Percentiles rank a stretch among this genome's conserved stretches.
Conservation (phyloP, 106 monocot species). For the Dendrobium chrysotoxum region DNA sequence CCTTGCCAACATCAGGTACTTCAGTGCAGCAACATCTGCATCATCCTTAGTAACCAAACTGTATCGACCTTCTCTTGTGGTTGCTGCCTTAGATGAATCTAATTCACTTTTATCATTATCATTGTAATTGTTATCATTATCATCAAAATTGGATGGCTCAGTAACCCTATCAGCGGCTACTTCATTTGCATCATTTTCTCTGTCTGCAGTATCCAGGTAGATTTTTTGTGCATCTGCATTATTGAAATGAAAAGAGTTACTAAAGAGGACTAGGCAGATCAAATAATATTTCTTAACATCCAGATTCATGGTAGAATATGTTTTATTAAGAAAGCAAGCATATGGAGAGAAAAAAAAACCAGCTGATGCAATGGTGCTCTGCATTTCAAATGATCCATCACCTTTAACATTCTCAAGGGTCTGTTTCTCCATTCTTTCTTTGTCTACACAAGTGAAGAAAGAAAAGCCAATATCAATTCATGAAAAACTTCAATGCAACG, state of each 20-base stretch:
- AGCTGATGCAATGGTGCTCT: background rate
- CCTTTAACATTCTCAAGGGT: background rate
- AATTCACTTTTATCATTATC: conserved; percentile 9
- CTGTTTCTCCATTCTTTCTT: background rate
- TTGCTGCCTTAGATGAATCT: background rate
- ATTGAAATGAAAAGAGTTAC: background rate
- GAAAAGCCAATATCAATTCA: background rate
- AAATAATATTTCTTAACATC: background rate
- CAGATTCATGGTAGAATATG: background rate
- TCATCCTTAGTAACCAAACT: conserved; percentile 6
- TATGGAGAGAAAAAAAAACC: background rate
- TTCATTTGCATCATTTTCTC: background rate
- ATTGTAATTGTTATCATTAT: conserved; percentile 8
- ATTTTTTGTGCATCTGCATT: conserved; percentile 1
- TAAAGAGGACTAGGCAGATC: background rate
- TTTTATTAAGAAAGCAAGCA: background rate
- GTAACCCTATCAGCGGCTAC: background rate
- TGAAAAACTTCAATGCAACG: background rate
- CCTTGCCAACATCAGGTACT: conserved; percentile 4
- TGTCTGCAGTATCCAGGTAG: background rate
- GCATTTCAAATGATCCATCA: background rate
- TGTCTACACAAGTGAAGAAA: background rate
- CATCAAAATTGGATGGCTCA: conserved; percentile 10
- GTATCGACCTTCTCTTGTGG: conserved; percentile 1
- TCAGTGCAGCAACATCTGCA: conserved; percentile 3